Evolutionary conservation across 257 asterid genomes (phyloP).

Genomic region (Asclepias syriaca): DNA sequence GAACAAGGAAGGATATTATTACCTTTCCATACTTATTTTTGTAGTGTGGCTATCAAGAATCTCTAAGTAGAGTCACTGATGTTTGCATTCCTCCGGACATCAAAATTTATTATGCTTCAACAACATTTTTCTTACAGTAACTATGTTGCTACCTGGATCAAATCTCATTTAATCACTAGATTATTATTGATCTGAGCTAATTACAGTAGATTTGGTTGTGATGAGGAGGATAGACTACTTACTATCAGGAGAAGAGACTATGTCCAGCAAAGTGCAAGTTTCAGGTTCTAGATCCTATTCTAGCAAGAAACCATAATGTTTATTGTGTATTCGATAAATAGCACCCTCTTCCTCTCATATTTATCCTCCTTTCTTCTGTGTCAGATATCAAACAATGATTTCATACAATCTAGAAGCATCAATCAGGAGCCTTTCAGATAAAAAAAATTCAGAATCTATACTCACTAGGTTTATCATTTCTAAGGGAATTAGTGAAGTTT

Average conservation of each 20-base stretch:
- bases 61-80: not conserved
- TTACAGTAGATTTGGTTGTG: not conserved
- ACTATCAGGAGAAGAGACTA: not conserved
- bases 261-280: not conserved
- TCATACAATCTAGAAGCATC: constrained; percentile 3
- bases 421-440: not conserved
- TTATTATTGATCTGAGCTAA: not conserved
- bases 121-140: no score
- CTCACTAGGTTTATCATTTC: not conserved
- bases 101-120: not conserved
- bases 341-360: not conserved
- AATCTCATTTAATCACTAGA: not conserved
- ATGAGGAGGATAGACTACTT: not conserved
- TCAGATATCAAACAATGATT: not conserved
- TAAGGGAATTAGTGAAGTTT: not conserved
- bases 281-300: not conserved
- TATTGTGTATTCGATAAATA: not conserved
- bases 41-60: not conserved
- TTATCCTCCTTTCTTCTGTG: not conserved
- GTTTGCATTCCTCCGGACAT: not conserved
- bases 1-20: not conserved
- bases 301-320: not conserved
- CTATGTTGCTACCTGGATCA: not conserved
- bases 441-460: constrained; percentile 3
- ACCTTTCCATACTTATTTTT: not conserved